Evolutionary conservation across 805 yeast genomes (phyloP).

Genomic region (Ogataea pilisensis): DNA sequence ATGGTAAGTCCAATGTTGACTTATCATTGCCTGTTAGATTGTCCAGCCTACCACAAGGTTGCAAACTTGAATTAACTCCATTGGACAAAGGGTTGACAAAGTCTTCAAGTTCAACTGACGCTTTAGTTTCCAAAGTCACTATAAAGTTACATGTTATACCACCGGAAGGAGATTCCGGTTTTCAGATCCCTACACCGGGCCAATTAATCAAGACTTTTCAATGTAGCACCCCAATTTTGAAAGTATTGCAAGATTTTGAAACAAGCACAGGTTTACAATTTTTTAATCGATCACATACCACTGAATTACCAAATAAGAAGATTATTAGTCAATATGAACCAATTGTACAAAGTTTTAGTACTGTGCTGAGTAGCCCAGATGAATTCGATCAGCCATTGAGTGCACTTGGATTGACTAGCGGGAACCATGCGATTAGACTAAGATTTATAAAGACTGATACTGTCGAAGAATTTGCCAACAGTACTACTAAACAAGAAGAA

Average conservation of each 20-base stretch:
- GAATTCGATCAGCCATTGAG: slow-evolving; percentile 21
- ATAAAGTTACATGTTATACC: slow-evolving; percentile 22
- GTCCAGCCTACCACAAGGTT: slow-evolving; percentile 41
- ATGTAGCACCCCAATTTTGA: slow-evolving; percentile 6
- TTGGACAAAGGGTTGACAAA: neutral
- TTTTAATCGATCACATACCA: slow-evolving; percentile 4
- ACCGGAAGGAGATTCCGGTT: slow-evolving; percentile 13
- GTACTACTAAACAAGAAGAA: neutral
- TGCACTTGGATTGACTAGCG: slow-evolving; percentile 23
- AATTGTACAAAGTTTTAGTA: slow-evolving; percentile 24
- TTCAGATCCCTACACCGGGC: slow-evolving; percentile 11
- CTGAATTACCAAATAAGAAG: neutral
- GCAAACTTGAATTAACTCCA: slow-evolving; percentile 32
- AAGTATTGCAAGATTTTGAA: slow-evolving; percentile 18
- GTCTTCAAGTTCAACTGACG: slow-evolving; percentile 1
- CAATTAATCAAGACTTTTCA: slow-evolving; percentile 13
- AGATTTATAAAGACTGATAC: slow-evolving; percentile 15
- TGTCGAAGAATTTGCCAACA: neutral
- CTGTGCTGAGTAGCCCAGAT: slow-evolving; percentile 11
- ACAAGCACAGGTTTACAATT: slow-evolving; percentile 4
- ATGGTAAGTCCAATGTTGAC: slow-evolving; percentile 32
- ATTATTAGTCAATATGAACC: slow-evolving; percentile 13
- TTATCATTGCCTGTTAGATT: slow-evolving; percentile 40
- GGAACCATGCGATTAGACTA: slow-evolving; percentile 27
- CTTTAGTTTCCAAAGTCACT: slow-evolving; percentile 10